Conservation (phyloP, 2,329 filamentous ascomycete species). For the Rhinocladiella similis region DNA sequence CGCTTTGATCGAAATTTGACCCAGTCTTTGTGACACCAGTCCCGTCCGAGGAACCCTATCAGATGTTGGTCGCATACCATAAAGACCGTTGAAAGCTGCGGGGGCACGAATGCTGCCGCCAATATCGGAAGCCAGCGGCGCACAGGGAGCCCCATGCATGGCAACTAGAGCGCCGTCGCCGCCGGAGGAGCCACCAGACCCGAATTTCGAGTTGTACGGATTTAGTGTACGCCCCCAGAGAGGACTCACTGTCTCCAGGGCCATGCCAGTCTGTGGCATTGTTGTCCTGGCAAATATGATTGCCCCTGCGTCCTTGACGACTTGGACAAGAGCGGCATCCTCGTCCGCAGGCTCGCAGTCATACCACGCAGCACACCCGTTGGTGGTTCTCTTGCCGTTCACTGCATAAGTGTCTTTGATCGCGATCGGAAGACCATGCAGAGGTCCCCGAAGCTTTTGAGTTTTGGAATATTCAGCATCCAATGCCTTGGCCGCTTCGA, state of each 20-base stretch:
- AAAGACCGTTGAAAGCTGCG: conserved; percentile 11
- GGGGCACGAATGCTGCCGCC: conserved; percentile 1
- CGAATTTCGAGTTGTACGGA: conserved; percentile 60
- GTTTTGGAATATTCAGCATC: conserved; percentile 35
- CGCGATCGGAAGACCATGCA: conserved; percentile 41
- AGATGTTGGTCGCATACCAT: conserved; percentile 4
- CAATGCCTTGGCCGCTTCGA: conserved; percentile 36
- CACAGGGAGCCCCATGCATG: conserved; percentile 47
- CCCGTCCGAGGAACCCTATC: conserved; percentile 2
- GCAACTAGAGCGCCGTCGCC: conserved; percentile 64
- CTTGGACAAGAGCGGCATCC: conserved; percentile 58
- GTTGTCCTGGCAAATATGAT: conserved; percentile 62
- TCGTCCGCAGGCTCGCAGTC: conserved; percentile 57
- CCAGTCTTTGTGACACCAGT: not conserved
- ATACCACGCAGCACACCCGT: conserved; percentile 55
- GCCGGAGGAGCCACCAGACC: conserved; percentile 64
- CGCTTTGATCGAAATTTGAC: conserved; percentile 7
- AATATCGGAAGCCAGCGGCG: conserved; percentile 9
- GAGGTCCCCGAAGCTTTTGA: conserved; percentile 34
- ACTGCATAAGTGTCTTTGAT: conserved; percentile 43
- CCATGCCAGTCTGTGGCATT: conserved; percentile 58
- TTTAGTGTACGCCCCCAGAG: conserved; percentile 59
- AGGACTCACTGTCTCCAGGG: conserved; percentile 60
- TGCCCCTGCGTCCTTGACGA: conserved; percentile 61
- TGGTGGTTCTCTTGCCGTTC: conserved; percentile 52